Percentiles rank a stretch among this genome's conserved stretches.
These are phyloP conservation scores for Barnettozyma populi DNA, from an alignment of 805 yeast genomes.

Conservation along the genomic window DNA sequence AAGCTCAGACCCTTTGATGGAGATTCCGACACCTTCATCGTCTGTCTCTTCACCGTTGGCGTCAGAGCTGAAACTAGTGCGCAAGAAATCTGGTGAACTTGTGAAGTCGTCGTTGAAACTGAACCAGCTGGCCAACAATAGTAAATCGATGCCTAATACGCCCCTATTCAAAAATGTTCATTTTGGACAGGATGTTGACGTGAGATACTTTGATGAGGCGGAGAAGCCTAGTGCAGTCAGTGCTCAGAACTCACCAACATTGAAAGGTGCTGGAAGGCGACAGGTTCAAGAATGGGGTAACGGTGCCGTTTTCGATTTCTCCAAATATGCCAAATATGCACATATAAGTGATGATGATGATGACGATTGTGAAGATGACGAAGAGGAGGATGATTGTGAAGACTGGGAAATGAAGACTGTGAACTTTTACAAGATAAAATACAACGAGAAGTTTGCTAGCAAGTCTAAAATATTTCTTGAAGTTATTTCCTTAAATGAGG, in stretches of 20 bases:
- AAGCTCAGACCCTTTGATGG: conserved; percentile 7
- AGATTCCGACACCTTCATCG: neutral
- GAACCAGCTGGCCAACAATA: conserved; percentile 28
- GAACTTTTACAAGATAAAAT: conserved; percentile 41
- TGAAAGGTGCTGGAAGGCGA: conserved; percentile 24
- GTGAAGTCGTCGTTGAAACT: conserved; percentile 68
- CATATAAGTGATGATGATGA: conserved; percentile 17
- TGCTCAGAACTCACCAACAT: conserved; percentile 56
- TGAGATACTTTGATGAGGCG: conserved; percentile 63
- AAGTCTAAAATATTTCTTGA: conserved; percentile 52
- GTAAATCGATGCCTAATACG: conserved; percentile 44
- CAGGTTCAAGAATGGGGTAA: conserved; percentile 17
- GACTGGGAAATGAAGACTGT: conserved; percentile 41
- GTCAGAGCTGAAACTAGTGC: conserved; percentile 39
- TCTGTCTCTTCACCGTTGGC: neutral
- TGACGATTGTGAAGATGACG: conserved; percentile 14
- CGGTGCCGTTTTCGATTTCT: conserved; percentile 22
- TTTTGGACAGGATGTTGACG: conserved; percentile 65
- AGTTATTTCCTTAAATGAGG: conserved; percentile 51
- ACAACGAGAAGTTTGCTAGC: conserved; percentile 38
- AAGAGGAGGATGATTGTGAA: conserved; percentile 18
- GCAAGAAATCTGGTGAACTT: conserved; percentile 86
- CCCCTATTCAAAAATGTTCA: conserved; percentile 75
- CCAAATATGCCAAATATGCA: conserved; percentile 10
- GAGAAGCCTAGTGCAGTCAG: conserved; percentile 78